These are phyloP conservation scores for Phascolomyces articulosus DNA, from an alignment of 371 early-diverging fungal genomes.

Conservation along the genomic window DNA sequence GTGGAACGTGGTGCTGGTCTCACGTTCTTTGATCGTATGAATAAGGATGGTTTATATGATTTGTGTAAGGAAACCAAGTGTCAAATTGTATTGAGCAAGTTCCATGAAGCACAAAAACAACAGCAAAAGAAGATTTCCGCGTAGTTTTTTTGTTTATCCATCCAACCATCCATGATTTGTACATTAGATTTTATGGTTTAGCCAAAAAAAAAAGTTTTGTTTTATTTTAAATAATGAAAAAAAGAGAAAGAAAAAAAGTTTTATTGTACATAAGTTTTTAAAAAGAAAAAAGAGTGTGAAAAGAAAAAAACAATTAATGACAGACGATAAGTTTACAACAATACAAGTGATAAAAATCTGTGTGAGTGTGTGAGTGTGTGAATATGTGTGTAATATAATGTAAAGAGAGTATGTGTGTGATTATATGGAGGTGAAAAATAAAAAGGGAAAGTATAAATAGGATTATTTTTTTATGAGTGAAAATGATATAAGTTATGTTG, in stretches of 20 bases:
- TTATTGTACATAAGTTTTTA: not conserved
- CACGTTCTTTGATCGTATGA: constrained; percentile 73
- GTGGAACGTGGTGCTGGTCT: constrained; percentile 82
- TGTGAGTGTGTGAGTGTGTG: not conserved
- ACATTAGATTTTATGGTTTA: too few relatives aligned
- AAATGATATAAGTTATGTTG: not conserved
- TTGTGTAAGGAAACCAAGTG: constrained; percentile 54
- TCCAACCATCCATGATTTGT: not conserved
- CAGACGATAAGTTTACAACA: not conserved
- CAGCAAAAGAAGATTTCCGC: not conserved
- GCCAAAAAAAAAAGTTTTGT: too few relatives aligned
- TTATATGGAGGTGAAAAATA: too few relatives aligned
- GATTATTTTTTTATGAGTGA: too few relatives aligned
- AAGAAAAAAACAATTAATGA: not conserved
- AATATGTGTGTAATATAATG: too few relatives aligned
- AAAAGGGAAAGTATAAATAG: too few relatives aligned
- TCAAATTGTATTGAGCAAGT: constrained; percentile 45
- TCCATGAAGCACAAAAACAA: constrained; percentile 45
- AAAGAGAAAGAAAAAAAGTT: not conserved
- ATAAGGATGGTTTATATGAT: constrained; percentile 48
- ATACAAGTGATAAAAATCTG: too few relatives aligned
- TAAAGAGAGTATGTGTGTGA: too few relatives aligned
- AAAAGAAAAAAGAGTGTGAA: too few relatives aligned
- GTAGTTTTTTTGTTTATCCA: not conserved
- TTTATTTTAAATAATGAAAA: too few relatives aligned